Percentiles rank a stretch among this genome's conserved stretches.
Evolutionary conservation across 345 rosid genomes (phyloP).

Genomic region (Eucalyptus microcorys): DNA sequence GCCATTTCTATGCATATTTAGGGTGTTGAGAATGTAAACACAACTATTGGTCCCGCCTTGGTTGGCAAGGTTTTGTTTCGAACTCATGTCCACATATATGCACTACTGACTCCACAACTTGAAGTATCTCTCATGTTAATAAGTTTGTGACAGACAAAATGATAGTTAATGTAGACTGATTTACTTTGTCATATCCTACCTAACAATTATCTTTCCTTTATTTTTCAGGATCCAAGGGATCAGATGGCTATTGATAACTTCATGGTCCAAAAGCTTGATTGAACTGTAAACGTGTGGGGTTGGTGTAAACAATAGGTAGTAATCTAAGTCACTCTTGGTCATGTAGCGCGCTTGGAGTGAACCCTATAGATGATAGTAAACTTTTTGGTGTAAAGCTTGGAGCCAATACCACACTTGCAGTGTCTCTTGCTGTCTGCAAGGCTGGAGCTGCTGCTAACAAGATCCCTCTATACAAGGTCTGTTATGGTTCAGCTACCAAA

Average conservation of each 20-base stretch:
- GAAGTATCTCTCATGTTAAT: neutral
- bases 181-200: neutral
- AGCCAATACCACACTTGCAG: slow-evolving; percentile 19
- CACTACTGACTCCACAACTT: neutral
- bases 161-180: no score
- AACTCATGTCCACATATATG: neutral
- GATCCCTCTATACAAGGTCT: slow-evolving; percentile 53
- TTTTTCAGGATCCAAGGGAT: slow-evolving; percentile 39
- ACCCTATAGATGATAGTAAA: neutral
- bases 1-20: neutral
- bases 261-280: slow-evolving; percentile 60
- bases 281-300: slow-evolving; percentile 64
- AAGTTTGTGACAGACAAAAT: neutral
- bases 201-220: neutral
- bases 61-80: slow-evolving; percentile 39
- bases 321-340: neutral
- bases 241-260: slow-evolving; percentile 36
- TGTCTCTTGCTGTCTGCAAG: no score
- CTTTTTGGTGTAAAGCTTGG: slow-evolving; percentile 27
- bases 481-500: neutral
- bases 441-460: slow-evolving; percentile 57
- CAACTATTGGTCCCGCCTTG: slow-evolving; percentile 45
- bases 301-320: slow-evolving; percentile 65
- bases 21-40: slow-evolving; percentile 53
- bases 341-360: neutral